Evolutionary conservation across 768 basidiomycete genomes (phyloP).

Genomic region (Strobilomyces confusus): DNA sequence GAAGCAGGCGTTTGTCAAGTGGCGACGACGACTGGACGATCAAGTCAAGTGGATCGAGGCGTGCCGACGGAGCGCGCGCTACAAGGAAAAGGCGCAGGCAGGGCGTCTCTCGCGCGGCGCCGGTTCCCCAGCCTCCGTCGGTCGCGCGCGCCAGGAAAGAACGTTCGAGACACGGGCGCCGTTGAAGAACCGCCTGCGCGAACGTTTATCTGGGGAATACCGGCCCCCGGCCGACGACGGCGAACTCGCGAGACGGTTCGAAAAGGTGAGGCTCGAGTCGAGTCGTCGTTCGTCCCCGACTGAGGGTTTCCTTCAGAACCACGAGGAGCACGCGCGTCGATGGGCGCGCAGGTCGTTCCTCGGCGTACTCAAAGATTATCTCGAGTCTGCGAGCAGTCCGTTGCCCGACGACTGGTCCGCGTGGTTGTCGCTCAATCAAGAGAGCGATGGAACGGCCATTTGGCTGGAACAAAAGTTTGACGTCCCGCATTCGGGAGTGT

Average conservation of each 20-base stretch:
- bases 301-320: constrained; percentile 46
- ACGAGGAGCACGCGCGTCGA: constrained; percentile 63
- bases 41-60: constrained; percentile 60
- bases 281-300: neutral
- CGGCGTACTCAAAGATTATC: constrained; percentile 31
- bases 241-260: constrained; percentile 59
- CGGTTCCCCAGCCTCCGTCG: constrained; percentile 13
- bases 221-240: constrained; percentile 57
- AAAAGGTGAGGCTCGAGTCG: constrained; percentile 47
- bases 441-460: constrained; percentile 71
- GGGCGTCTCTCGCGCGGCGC: constrained; percentile 31
- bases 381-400: constrained; percentile 31
- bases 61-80: constrained; percentile 54
- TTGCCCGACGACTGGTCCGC: constrained; percentile 48
- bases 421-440: constrained; percentile 75
- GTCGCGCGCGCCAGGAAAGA: constrained; percentile 17
- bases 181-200: constrained; percentile 30
- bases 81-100: constrained; percentile 47
- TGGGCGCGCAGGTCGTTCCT: constrained; percentile 78
- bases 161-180: constrained; percentile 21
- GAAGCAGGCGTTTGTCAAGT: constrained; percentile 39
- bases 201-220: constrained; percentile 41
- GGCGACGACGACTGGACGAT: constrained; percentile 45
- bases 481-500: constrained; percentile 58
- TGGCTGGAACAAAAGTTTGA: constrained; percentile 79